Evolutionary conservation across 805 yeast genomes (phyloP), one percentile per base, ranked within the genome.

Genomic region (Sugiyamaella smithiae): DNA sequence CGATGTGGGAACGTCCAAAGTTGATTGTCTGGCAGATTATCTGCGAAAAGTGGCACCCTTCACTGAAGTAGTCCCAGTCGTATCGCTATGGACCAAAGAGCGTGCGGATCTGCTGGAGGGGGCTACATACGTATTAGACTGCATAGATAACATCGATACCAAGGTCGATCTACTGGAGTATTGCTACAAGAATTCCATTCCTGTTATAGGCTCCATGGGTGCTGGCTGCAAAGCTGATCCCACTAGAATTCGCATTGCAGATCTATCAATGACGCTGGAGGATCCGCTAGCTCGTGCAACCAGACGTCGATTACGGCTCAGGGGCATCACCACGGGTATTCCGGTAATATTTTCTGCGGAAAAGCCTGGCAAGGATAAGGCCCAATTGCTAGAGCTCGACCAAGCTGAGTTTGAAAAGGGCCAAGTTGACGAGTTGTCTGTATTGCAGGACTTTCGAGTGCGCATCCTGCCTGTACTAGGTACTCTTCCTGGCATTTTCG

Each of bases 141-240:
- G 98, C 69, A 93, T 93, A 57, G 99, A 93, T 68, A 93, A 93
- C 64, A 84, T 93, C 51, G 96, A 91, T 59, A 90, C 98, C n/a
- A 93, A 93, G 62, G 95, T 90, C 23, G 99, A 93, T 60, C 71
- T 93, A 45, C 70, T 93, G 56, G 82, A 82, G 26, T 90, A 75
- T 67, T 84, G 95, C 56, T 71, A 82, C 62, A 72, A 74, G 14
- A 68, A 80, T 38, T 66, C 74, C 1, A 63, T 91, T 28, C 79
- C 78, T n/a, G 85, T 89, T 26, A 77, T 93, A 33, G 82, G 95
- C 3, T 86, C 97, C 0, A 95, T 95, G 81, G 99, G 99, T 23
- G 98, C 99, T 0, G 96, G 97, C 3, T 85, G 96, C 58, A 93
- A 93, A 66, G 84, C 95, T 45, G 99, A 93, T 64, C 95, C 98